Evolutionary conservation across 495 filamentous ascomycete species (phyloP), one percentile per base, ranked within the genome.

Genomic region (Aspergillus funiculosus): DNA sequence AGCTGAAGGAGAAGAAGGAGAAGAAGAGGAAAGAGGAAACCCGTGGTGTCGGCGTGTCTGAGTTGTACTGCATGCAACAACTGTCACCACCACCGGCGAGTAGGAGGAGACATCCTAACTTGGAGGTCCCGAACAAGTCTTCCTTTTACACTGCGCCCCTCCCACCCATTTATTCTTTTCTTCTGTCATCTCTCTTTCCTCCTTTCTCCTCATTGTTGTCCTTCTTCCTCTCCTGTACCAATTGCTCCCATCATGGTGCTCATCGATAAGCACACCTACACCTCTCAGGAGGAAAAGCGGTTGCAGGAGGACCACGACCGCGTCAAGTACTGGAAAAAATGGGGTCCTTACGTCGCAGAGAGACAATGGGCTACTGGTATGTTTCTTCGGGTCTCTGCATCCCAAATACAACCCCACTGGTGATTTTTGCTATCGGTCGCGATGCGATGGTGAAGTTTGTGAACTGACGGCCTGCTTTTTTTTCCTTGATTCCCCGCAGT

Each of bases 311-410:
- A 96, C 64, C 75, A 77, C 15, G 77, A 88, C 40, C 79, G 86
- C 30, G 75, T 56, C 32, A 84, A 81, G 59, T 95, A 95, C 68
- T 96, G 91, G 90, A 95, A 96, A 77, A 82, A 80, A 75, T 96
- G 89, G 89, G 90, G 90, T 42, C 70, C 68, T 8, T 73, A 73
- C 46, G 68, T 74, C 19, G 67, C 71, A 4, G 79, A 83, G 59
- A 71, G 89, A 60, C 89, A 95, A 69, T 95, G 89, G 89, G 88
- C 89, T 35, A 94, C 87, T 43, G 84, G 84, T 82, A 67, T 56
- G 76, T 66, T 18, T 8, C 31, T 31, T n/a, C 20, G 18, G n/a
- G 6, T 17, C 17, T 22, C 14, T 26, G 2, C 14, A 17, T 14
- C 20, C 39, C 10, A 17, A 42, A 30, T 48, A 30, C n/a, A 5